These are phyloP conservation scores for Botrytis porri DNA, from an alignment of 2,329 filamentous ascomycete genomes.

Conservation along the genomic window DNA sequence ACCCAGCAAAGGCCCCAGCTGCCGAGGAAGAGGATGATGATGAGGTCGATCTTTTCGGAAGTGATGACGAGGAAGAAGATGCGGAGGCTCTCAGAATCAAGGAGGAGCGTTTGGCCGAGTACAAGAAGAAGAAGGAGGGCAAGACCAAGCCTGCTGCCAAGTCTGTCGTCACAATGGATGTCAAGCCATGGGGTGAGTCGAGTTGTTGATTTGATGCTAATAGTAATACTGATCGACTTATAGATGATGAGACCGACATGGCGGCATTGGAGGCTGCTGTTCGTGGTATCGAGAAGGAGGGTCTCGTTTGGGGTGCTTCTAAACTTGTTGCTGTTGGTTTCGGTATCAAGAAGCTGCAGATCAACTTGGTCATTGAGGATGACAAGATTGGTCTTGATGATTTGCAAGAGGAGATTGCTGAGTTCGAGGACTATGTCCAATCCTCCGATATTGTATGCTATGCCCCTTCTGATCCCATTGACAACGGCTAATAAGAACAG, in stretches of 20 bases:
- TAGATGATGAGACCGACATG: slow-evolving; percentile 94
- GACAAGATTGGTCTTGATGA: slow-evolving; percentile 89
- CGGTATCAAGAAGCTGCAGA: slow-evolving; percentile 99
- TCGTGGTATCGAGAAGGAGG: slow-evolving; percentile 82
- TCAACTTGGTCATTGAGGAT: slow-evolving; percentile 96
- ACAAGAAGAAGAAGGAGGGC: slow-evolving; percentile 93
- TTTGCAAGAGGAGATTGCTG: slow-evolving; percentile 80
- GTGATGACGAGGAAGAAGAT: slow-evolving; percentile 91
- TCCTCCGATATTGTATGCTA: slow-evolving; percentile 74
- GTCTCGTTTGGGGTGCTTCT: slow-evolving; percentile 92
- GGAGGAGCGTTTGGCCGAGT: slow-evolving; percentile 87
- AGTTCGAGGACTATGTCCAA: slow-evolving; percentile 93
- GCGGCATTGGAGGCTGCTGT: slow-evolving; percentile 75
- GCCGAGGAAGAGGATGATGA: slow-evolving; percentile 75
- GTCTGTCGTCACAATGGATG: slow-evolving; percentile 91
- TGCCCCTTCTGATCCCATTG: neutral
- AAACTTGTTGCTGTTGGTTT: slow-evolving; percentile 88
- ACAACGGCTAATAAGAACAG: slow-evolving; percentile 37
- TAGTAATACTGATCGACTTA: slow-evolving; percentile 27
- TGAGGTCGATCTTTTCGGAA: slow-evolving; percentile 90
- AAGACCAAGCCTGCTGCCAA: slow-evolving; percentile 93
- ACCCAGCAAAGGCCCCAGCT: slow-evolving; percentile 79
- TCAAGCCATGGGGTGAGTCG: slow-evolving; percentile 93
- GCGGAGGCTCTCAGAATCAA: slow-evolving; percentile 78
- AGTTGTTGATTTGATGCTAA: neutral